Evolutionary conservation across 352 stramenopile species (phyloP), one percentile per base, ranked within the genome.

Genomic region (Phytophthora lateralis): DNA sequence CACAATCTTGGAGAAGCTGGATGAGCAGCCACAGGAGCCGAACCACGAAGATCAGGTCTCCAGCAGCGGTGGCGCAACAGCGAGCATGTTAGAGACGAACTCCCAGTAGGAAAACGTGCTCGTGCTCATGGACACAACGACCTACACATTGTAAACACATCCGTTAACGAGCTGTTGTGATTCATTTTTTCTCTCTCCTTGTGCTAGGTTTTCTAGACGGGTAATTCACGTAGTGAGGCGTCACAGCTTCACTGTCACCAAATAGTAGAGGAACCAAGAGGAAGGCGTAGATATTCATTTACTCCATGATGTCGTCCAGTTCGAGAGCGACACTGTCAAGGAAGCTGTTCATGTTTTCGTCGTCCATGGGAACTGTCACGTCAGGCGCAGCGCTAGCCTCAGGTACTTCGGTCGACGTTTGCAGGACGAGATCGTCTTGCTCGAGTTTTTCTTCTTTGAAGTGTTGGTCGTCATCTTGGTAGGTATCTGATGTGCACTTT

Each of bases 291-390:
- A 41, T 38, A 39, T n/a, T 26, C 27, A 50, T 48, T 80, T 54
- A 82, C 45, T 85, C 76, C 56, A 93, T 76, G 58, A 91, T 87
- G 44, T 93, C 84, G 39, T 91, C 84, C 43, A 93, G 75, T 64
- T 91, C 83, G 21, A 93, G 76, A 44, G 82, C 75, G 48, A 93
- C 84, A 55, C 84, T 93, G 52, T 93, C 84, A 52, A 93, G 82
- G 59, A 93, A 90, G 45, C 66, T 79, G 61, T 69, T 91, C 81
- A 93, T 93, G 67, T 93, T 82, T 63, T 91, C 84, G 30, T 81
- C 73, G 44, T 81, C 73, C 65, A 80, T 80, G 42, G 41, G 42
- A 2, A 66, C 60, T 10, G 39, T 63, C 18, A 61, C 21, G 12
- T 75, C 73, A 37, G 59, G 44, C 10, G 21, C 55, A 50, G 45